These are phyloP conservation scores for Annulohypoxylon moriforme DNA, from an alignment of 495 filamentous ascomycete genomes.

Conservation along the genomic window DNA sequence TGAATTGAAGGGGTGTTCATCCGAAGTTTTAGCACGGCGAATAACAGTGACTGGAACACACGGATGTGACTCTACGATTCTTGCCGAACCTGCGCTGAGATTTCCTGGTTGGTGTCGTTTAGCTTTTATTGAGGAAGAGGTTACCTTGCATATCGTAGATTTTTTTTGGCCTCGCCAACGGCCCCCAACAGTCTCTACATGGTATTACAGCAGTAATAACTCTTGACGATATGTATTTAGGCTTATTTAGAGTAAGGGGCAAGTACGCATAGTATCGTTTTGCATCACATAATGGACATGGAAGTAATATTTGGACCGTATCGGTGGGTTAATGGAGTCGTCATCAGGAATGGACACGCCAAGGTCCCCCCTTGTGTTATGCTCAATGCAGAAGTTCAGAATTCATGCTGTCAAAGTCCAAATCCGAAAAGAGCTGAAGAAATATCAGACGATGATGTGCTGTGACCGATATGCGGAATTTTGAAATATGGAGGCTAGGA, in stretches of 20 bases:
- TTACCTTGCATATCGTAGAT: conserved; percentile 27
- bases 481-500: conserved; percentile 8
- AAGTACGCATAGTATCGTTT: conserved; percentile 2
- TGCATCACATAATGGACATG: conserved; percentile 36
- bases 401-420: neutral
- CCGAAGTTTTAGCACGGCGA: conserved; percentile 27
- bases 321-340: conserved; percentile 28
- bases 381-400: neutral
- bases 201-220: neutral
- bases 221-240: neutral
- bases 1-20: conserved; percentile 29
- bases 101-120: conserved; percentile 19
- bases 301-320: conserved; percentile 38
- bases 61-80: conserved; percentile 30
- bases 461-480: conserved; percentile 21
- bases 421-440: neutral
- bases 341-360: neutral
- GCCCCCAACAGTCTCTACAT: neutral
- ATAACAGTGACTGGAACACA: conserved; percentile 13
- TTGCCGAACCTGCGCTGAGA: conserved; percentile 7
- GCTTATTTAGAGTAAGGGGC: neutral
- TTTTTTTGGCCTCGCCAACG: neutral
- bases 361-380: neutral
- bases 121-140: conserved; percentile 11
- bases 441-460: conserved; percentile 38